A percentile compares a stretch with the other conserved stretches of the same genome.
phyloP scores from a whole-genome alignment of 2,329 filamentous ascomycete genomes.

The Colletotrichum coccodes region DNA sequence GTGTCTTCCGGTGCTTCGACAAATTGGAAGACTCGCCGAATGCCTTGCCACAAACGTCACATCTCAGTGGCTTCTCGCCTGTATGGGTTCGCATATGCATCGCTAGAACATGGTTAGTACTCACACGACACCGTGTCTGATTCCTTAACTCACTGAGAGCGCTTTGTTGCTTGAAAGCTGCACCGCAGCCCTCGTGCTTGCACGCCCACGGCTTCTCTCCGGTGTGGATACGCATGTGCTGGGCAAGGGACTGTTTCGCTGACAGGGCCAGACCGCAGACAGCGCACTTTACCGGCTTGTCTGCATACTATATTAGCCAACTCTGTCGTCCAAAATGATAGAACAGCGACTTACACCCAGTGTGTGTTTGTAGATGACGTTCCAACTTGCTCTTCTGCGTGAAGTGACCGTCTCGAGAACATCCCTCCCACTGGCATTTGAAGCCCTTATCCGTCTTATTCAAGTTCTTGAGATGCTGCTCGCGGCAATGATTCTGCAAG shows the following conservation, averaged over 20 bases:
- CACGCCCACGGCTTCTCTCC: constrained; percentile 73
- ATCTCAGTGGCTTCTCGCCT: constrained; percentile 70
- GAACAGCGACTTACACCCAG: constrained; percentile 61
- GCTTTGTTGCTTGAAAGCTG: constrained; percentile 74
- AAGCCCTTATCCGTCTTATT: constrained; percentile 53
- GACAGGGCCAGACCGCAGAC: constrained; percentile 69
- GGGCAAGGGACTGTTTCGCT: constrained; percentile 73
- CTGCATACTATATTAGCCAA: constrained; percentile 49
- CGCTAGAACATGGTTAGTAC: constrained; percentile 49
- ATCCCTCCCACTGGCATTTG: constrained; percentile 66
- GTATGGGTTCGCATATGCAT: constrained; percentile 76
- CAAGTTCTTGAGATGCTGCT: constrained; percentile 58
- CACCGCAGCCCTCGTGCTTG: constrained; percentile 57
- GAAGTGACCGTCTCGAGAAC: constrained; percentile 64
- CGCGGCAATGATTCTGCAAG: constrained; percentile 65
- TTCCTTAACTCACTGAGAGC: constrained; percentile 64
- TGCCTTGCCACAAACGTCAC: constrained; percentile 65
- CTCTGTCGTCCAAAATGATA: constrained; percentile 17
- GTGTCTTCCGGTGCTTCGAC: constrained; percentile 72
- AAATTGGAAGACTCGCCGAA: constrained; percentile 75
- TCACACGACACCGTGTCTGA: constrained; percentile 1
- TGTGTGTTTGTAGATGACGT: constrained; percentile 73
- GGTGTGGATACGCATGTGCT: constrained; percentile 75
- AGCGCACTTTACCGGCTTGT: constrained; percentile 67
- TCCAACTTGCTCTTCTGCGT: constrained; percentile 71